Conservation (phyloP, 495 filamentous ascomycete species). For the Aspergillus indologenus region DNA sequence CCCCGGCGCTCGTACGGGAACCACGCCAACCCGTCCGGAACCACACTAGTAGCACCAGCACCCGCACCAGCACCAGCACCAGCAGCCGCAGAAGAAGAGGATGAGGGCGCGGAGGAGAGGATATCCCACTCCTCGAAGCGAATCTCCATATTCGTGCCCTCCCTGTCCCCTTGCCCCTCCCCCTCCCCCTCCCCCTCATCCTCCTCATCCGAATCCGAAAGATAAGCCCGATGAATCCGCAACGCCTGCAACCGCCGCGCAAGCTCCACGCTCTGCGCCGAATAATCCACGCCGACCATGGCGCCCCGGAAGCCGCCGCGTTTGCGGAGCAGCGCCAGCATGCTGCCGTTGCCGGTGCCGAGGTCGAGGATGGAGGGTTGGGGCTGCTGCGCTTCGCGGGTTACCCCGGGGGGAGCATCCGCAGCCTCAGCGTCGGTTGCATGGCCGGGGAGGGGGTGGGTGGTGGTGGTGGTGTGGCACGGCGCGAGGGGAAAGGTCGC, state of each 20-base stretch:
- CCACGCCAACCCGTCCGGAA: conserved; percentile 29
- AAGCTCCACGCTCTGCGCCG: conserved; percentile 64
- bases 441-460: too few species aligned
- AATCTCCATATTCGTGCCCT: conserved; percentile 30
- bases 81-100: neutral
- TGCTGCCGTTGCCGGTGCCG: conserved; percentile 88
- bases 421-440: too few species aligned
- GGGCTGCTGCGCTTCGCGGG: conserved; percentile 16
- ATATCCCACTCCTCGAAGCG: conserved; percentile 78
- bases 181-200: conserved; percentile 13
- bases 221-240: conserved; percentile 41
- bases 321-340: conserved; percentile 72
- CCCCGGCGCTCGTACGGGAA: conserved; percentile 39
- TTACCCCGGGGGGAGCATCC: conserved; percentile 4
- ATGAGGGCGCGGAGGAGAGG: conserved; percentile 30
- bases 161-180: conserved; percentile 15
- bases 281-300: conserved; percentile 90
- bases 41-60: too few species aligned
- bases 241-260: conserved; percentile 51
- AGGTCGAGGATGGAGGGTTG: conserved; percentile 71
- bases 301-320: conserved; percentile 53
- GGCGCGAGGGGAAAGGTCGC: conserved; percentile 36
- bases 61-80: too few species aligned
- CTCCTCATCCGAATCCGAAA: conserved; percentile 30
- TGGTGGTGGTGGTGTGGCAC: conserved; percentile 25